Base-by-base conservation (phyloP, 176 grass and related monocot species). In the Zea luxurians region DNA sequence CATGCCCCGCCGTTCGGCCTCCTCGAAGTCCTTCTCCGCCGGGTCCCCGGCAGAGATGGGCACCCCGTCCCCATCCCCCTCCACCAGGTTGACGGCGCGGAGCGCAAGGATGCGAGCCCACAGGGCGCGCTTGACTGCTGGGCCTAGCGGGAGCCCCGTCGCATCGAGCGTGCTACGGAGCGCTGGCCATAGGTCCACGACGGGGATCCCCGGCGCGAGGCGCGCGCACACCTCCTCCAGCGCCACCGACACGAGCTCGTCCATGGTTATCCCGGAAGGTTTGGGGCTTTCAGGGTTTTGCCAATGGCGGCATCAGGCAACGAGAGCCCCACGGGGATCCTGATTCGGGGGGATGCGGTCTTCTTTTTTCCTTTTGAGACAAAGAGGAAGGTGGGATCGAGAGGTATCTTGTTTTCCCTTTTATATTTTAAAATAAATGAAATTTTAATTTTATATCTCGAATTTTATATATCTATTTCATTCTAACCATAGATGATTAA, bases 221-320 rank as follows among this genome's bases (percentile, higher is more conserved):
- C 87, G 72, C 5, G 74, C 82, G 80, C 95, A 98, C 80, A 98
- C 82, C 86, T 94, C 91, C 79, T 98, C 95, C 16, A 98, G 73
- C 53, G 83, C 87, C 55, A 80, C 87, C 54, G 85, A 86, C 83
- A 98, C 71, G 47, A 98, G 87, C 13, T 67, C 83, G 68, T 98
- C 95, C 91, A 94, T 97, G 64, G 11, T 20, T 12, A 1, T 46
- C 5, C 13, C 73, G 11, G 3, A 18, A 4, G 75, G 13, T 17
- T 61, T 61, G 5, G 4, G 40, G 21, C 13, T 7, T 63, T 76
- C 61, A 63, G 58, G 42, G 13, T 63, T 76, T 37, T 47, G n/a
- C 4, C 20, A 48, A 46, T 13, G 13, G 15, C 37, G 4, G 71
- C 49, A 58, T 55, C 16, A 10, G 50, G 49, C 9, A 11, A 37